phyloP scores from a whole-genome alignment of 352 stramenopile genomes.

The Pythium dissotocum region DNA sequence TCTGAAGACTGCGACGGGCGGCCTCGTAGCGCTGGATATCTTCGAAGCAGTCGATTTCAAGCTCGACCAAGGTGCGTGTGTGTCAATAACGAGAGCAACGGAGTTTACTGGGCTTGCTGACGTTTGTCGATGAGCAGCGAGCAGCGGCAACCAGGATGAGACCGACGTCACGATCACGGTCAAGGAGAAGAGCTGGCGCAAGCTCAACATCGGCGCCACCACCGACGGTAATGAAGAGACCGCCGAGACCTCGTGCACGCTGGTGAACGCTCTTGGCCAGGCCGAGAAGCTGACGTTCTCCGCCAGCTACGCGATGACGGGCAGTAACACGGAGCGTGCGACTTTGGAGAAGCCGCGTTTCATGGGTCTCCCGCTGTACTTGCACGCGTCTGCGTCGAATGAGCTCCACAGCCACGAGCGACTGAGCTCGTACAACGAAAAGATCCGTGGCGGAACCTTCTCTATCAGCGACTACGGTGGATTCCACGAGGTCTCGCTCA shows the following conservation, averaged over 20 bases:
- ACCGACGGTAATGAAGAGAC: constrained; percentile 87
- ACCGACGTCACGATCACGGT: constrained; percentile 88
- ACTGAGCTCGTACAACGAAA: constrained; percentile 89
- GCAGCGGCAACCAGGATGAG: constrained; percentile 66
- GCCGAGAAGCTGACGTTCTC: constrained; percentile 83
- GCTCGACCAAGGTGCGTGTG: constrained; percentile 60
- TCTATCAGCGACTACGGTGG: constrained; percentile 86
- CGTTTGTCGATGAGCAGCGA: constrained; percentile 36
- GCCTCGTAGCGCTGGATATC: constrained; percentile 79
- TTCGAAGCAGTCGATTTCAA: constrained; percentile 85
- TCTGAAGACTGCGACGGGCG: constrained; percentile 59
- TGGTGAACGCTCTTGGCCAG: constrained; percentile 82
- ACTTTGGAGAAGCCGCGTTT: constrained; percentile 89
- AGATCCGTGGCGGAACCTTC: constrained; percentile 80
- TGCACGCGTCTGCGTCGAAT: constrained; percentile 76
- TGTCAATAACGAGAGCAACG: neutral
- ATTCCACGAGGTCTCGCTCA: constrained; percentile 84
- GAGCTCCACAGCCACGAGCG: constrained; percentile 88
- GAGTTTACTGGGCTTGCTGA: neutral
- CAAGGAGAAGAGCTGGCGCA: constrained; percentile 86
- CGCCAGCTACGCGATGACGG: constrained; percentile 81
- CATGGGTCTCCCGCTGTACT: constrained; percentile 75
- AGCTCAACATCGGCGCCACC: constrained; percentile 80
- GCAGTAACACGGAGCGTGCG: constrained; percentile 81
- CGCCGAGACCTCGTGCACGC: constrained; percentile 80